Percentiles rank a stretch among this genome's conserved stretches.
phyloP scores from a whole-genome alignment of 495 filamentous ascomycete genomes.

The Neohortaea acidophila region DNA sequence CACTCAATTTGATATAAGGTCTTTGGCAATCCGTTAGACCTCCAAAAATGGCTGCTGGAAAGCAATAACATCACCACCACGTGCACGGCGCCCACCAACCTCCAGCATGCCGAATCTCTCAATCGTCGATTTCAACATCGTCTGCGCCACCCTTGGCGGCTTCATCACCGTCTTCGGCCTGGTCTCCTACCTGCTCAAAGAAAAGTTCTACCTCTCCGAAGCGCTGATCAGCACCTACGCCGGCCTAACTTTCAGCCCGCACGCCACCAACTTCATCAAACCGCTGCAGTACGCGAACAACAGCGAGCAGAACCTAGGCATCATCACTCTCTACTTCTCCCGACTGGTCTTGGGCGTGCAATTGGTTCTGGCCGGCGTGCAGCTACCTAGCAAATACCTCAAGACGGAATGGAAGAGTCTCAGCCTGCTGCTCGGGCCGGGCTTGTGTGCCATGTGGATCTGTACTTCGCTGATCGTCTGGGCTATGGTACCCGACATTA shows the following conservation, averaged over 20 bases:
- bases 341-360: constrained; percentile 84
- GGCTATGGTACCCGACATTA: constrained; percentile 57
- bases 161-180: constrained; percentile 81
- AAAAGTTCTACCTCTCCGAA: constrained; percentile 83
- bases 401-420: constrained; percentile 67
- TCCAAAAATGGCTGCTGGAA: no score
- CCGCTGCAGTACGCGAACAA: constrained; percentile 64
- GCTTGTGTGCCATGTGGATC: constrained; percentile 87
- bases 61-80: neutral
- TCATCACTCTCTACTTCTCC: constrained; percentile 67
- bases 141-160: constrained; percentile 65
- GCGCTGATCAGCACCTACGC: constrained; percentile 72
- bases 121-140: constrained; percentile 77
- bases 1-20: no score
- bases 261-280: constrained; percentile 60
- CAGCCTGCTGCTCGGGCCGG: constrained; percentile 61
- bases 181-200: constrained; percentile 78
- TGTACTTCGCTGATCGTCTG: constrained; percentile 61
- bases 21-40: no score
- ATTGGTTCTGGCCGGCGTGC: constrained; percentile 75
- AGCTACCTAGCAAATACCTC: constrained; percentile 79
- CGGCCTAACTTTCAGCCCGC: constrained; percentile 62
- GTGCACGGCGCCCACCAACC: neutral
- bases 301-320: constrained; percentile 40
- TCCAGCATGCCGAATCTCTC: constrained; percentile 58